Percentiles rank a stretch among this genome's conserved stretches.
Conservation (phyloP, 1,284 basidiomycete genomes). For the Leccinum fuscescens region DNA sequence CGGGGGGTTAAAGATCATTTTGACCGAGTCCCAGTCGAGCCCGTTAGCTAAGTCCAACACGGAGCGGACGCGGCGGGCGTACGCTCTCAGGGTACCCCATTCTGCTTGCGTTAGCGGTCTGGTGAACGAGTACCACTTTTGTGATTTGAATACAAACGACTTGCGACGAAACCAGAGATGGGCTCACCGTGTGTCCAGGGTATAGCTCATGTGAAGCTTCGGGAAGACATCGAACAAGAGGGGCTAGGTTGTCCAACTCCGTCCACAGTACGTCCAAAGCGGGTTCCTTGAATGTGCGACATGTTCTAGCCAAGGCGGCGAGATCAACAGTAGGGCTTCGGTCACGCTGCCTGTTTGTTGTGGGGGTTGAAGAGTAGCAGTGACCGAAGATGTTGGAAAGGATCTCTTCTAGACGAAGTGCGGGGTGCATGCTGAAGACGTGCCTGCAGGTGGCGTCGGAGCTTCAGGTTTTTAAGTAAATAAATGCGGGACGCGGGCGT, state of each 20-base stretch:
- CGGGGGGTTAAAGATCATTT: conserved; percentile 17
- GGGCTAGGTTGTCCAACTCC: conserved; percentile 21
- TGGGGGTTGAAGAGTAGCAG: conserved; percentile 4
- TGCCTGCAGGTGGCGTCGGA: not conserved
- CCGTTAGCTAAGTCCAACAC: conserved; percentile 18
- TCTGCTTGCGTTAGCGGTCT: conserved; percentile 16
- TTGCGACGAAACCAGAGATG: not conserved
- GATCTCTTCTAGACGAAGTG: conserved; percentile 24
- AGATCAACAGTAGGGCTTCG: conserved; percentile 13
- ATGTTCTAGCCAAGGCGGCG: conserved; percentile 23
- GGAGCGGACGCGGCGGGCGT: conserved; percentile 21
- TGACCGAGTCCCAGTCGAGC: conserved; percentile 23
- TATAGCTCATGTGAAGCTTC: conserved; percentile 19
- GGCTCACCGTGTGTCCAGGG: conserved; percentile 13
- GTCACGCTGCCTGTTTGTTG: not conserved
- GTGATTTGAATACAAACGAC: conserved; percentile 2
- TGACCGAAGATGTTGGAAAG: conserved; percentile 18
- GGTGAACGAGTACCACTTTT: conserved; percentile 23
- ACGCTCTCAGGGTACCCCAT: conserved; percentile 17
- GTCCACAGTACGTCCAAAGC: conserved; percentile 26
- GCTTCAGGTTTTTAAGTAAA: not conserved
- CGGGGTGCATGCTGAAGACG: conserved; percentile 18
- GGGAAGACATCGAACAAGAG: conserved; percentile 25
- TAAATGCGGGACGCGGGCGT: not conserved
- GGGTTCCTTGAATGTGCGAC: conserved; percentile 26